Evolutionary conservation across 768 basidiomycete species (phyloP).

Genomic region (Calocybe indica): DNA sequence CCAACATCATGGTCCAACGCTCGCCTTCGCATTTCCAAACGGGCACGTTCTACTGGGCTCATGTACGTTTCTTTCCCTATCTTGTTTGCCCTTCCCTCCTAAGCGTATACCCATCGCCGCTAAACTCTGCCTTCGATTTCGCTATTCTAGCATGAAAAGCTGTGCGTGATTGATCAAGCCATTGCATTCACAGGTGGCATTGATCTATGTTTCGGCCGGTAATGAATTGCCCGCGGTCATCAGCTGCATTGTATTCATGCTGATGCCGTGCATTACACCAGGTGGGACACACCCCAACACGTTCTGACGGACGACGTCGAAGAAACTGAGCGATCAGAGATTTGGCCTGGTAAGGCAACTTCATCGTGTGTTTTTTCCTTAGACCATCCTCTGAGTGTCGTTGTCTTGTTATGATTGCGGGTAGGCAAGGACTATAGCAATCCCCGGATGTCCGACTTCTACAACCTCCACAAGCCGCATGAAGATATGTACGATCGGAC

Average conservation of each 20-base stretch:
- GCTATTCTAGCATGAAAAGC: slow-evolving; percentile 78
- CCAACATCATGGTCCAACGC: slow-evolving; percentile 93
- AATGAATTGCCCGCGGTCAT: slow-evolving; percentile 3
- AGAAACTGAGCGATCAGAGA: slow-evolving; percentile 51
- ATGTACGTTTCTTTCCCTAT: slow-evolving; percentile 46
- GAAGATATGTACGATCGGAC: slow-evolving; percentile 94
- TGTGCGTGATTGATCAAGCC: slow-evolving; percentile 95
- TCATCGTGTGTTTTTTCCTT: background rate
- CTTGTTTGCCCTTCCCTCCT: background rate
- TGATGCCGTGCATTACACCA: slow-evolving; percentile 15
- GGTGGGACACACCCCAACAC: slow-evolving; percentile 98
- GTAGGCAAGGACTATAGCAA: slow-evolving; percentile 95
- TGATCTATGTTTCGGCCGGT: slow-evolving; percentile 90
- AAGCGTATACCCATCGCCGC: background rate
- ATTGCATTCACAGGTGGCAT: slow-evolving; percentile 98
- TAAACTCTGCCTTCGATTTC: slow-evolving; percentile 1
- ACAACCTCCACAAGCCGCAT: slow-evolving; percentile 79
- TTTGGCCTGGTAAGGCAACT: slow-evolving; percentile 77
- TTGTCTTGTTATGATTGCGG: background rate
- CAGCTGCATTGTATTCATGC: background rate
- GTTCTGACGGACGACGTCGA: slow-evolving; percentile 81
- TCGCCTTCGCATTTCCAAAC: slow-evolving; percentile 98
- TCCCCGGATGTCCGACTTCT: slow-evolving; percentile 81
- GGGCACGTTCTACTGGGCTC: slow-evolving; percentile 98
- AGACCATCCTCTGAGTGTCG: background rate